phyloP scores from a whole-genome alignment of 768 basidiomycete species.

The Russula dissimulans region DNA sequence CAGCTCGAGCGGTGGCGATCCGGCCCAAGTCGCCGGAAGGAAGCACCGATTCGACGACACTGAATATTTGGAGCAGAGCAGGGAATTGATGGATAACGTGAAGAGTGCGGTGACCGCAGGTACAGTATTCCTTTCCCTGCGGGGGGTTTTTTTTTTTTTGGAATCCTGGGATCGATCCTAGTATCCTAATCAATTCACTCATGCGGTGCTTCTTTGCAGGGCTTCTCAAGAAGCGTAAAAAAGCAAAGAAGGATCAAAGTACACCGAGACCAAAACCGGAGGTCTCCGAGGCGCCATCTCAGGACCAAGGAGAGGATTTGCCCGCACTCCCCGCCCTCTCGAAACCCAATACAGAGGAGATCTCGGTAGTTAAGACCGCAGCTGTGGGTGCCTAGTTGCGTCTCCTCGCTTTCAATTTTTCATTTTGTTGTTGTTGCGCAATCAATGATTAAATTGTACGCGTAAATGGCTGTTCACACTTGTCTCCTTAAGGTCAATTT shows the following conservation, averaged over 20 bases:
- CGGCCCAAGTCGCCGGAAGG: conserved; percentile 51
- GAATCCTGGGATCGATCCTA: not conserved
- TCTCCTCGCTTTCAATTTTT: not conserved
- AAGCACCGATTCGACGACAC: conserved; percentile 90
- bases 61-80: conserved; percentile 84
- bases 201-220: conserved; percentile 32
- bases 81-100: conserved; percentile 84
- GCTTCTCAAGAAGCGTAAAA: conserved; percentile 69
- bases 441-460: no score
- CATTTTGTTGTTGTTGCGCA: no score
- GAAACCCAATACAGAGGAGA: not conserved
- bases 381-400: not conserved
- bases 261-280: not conserved
- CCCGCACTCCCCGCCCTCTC: not conserved
- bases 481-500: no score
- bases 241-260: conserved; percentile 37
- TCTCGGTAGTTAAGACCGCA: not conserved
- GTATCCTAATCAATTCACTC: not conserved
- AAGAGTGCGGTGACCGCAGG: conserved; percentile 84
- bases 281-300: not conserved
- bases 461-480: no score
- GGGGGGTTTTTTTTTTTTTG: conserved; percentile 17
- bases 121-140: conserved; percentile 27
- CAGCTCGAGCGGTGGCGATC: conserved; percentile 29
- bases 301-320: not conserved